Conservation (phyloP, 768 basidiomycete genomes). For the Russula virescens region DNA sequence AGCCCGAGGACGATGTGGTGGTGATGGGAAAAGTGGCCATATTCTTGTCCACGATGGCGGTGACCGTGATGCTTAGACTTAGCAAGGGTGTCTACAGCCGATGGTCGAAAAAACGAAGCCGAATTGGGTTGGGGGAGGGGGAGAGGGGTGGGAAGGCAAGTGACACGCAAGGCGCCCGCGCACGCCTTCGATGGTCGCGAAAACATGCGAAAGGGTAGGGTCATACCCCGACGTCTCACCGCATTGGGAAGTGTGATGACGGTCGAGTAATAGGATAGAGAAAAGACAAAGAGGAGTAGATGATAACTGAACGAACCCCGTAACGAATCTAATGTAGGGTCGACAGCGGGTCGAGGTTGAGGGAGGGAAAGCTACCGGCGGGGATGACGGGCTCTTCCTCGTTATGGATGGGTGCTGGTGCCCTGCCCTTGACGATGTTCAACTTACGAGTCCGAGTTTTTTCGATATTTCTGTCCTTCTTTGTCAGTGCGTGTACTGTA, state of each 20-base stretch:
- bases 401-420: slow-evolving; percentile 36
- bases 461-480: too few species aligned
- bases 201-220: background rate
- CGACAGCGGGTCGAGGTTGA: slow-evolving; percentile 31
- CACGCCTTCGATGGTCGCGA: background rate
- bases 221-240: background rate
- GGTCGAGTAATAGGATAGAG: background rate
- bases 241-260: too few species aligned
- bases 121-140: background rate
- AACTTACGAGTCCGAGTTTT: too few species aligned
- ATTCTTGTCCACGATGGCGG: slow-evolving; percentile 38
- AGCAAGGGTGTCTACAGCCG: background rate
- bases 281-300: background rate
- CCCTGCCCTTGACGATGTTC: slow-evolving; percentile 18
- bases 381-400: slow-evolving; percentile 29
- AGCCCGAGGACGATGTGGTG: slow-evolving; percentile 73
- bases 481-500: too few species aligned
- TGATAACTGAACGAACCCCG: slow-evolving; percentile 6
- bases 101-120: background rate
- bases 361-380: slow-evolving; percentile 33
- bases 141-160: too few species aligned
- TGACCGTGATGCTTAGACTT: slow-evolving; percentile 18
- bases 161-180: background rate
- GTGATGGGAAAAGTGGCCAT: slow-evolving; percentile 70
- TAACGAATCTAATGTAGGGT: slow-evolving; percentile 20